phyloP scores from a whole-genome alignment of 345 rosid genomes.

The Eucalyptus victrix region DNA sequence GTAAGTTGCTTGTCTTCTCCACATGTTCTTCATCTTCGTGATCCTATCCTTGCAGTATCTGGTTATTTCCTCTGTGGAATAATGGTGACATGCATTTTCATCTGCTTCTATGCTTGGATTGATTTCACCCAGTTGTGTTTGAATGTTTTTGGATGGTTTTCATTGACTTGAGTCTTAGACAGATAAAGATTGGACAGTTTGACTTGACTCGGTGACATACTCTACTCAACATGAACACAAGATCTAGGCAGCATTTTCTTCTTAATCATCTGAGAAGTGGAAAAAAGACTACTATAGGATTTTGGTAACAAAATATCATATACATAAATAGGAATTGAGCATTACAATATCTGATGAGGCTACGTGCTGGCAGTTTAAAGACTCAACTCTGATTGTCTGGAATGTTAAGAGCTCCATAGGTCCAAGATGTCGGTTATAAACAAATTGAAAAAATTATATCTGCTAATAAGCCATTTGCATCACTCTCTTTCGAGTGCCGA shows the following conservation, averaged over 20 bases:
- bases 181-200: neutral
- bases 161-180: neutral
- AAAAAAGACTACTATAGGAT: neutral
- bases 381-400: neutral
- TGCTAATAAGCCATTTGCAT: neutral
- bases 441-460: neutral
- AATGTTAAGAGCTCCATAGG: neutral
- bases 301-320: neutral
- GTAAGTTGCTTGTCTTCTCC: conserved; percentile 24
- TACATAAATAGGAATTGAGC: neutral
- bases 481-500: neutral
- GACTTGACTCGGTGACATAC: neutral
- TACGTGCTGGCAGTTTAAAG: neutral
- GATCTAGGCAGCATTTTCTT: neutral
- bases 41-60: neutral
- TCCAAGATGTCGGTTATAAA: neutral
- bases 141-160: neutral
- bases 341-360: neutral
- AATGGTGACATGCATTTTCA: neutral
- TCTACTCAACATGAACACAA: neutral
- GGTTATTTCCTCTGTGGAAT: neutral
- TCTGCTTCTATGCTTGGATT: neutral
- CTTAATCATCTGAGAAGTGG: neutral
- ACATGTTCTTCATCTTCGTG: neutral
- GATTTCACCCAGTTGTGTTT: neutral